Conservation (phyloP, 352 stramenopile species). For the Aphanomyces euteiches region DNA sequence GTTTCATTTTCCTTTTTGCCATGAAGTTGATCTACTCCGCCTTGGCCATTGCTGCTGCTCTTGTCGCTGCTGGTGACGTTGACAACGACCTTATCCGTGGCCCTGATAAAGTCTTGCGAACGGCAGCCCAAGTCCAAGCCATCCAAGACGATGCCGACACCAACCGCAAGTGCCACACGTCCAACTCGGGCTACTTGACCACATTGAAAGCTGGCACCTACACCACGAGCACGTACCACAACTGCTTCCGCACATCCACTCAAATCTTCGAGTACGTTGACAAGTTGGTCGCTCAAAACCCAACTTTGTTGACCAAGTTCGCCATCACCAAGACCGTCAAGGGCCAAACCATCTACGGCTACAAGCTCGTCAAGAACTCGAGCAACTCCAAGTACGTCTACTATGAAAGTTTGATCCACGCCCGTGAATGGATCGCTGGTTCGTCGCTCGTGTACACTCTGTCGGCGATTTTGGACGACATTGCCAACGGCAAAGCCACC, state of each 20-base stretch:
- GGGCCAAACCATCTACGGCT: slow-evolving; percentile 35
- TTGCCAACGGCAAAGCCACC: slow-evolving; percentile 33
- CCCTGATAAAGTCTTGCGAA: neutral
- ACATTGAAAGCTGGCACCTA: slow-evolving; percentile 28
- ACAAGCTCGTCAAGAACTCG: slow-evolving; percentile 42
- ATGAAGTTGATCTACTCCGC: slow-evolving; percentile 7
- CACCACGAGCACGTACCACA: slow-evolving; percentile 34
- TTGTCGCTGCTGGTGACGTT: neutral
- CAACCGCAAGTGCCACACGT: slow-evolving; percentile 19
- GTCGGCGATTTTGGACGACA: slow-evolving; percentile 35
- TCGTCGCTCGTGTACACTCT: slow-evolving; percentile 37
- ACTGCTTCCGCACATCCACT: slow-evolving; percentile 35
- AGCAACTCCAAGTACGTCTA: slow-evolving; percentile 30
- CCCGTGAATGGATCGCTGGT: slow-evolving; percentile 37
- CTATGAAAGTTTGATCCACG: slow-evolving; percentile 37
- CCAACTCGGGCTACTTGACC: slow-evolving; percentile 9
- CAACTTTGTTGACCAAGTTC: slow-evolving; percentile 36
- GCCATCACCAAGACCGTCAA: slow-evolving; percentile 34
- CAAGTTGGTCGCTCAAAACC: slow-evolving; percentile 28
- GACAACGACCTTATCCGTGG: neutral
- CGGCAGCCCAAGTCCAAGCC: neutral
- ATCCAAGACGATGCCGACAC: slow-evolving; percentile 14
- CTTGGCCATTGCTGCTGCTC: neutral
- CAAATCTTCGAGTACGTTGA: slow-evolving; percentile 38
- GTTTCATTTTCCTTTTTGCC: neutral